Base-by-base conservation (phyloP, 2,329 filamentous ascomycete species). In the Botryotinia convoluta region DNA sequence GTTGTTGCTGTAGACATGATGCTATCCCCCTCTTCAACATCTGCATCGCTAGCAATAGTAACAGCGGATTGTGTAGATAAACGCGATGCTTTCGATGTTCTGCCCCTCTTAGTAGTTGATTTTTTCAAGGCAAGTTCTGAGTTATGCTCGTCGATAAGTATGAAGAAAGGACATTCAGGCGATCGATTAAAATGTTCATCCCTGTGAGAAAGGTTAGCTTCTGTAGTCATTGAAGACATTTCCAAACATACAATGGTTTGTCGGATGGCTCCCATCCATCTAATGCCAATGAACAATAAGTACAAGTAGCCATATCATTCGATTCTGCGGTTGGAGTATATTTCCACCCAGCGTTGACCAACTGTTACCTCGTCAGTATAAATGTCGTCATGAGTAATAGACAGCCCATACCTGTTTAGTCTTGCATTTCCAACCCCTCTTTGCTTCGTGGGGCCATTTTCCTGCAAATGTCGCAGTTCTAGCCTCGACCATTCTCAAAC, bases 231-330 rank as follows among this genome's bases (percentile, higher is more conserved):
- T 48, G 2, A 29, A 63, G 61, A 67, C 63, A 79, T 44, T 63
- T 32, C 18, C 60, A 42, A 74, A 83, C 92, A 83, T 82, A 94
- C 90, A 92, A 88, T 75, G 96, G 96, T 80, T 97, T 93, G 81
- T 99, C 96, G 74, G 91, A 91, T 1, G 92, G 91, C 80, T 98
- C 96, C 96, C 97, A 99, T 10, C 94, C 94, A 82, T 98, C 95
- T 18, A 99, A 87, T 18, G 92, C 94, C 26, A 98, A 84, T 73
- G 92, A 90, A 84, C 96, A 99, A 83, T 98, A 98, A 42, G 93
- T 88, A 81, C 96, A 99, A 18, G 92, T 96, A 16, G 93, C 93
- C 84, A 95, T 93, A 82, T 99, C 96, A 76, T 96, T 91, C 20
- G 91, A 93, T 61, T 95, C 94, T 61, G 89, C 84, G 9, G 90